Conservation (phyloP, 768 basidiomycete species). For the Mycena rebaudengoi region DNA sequence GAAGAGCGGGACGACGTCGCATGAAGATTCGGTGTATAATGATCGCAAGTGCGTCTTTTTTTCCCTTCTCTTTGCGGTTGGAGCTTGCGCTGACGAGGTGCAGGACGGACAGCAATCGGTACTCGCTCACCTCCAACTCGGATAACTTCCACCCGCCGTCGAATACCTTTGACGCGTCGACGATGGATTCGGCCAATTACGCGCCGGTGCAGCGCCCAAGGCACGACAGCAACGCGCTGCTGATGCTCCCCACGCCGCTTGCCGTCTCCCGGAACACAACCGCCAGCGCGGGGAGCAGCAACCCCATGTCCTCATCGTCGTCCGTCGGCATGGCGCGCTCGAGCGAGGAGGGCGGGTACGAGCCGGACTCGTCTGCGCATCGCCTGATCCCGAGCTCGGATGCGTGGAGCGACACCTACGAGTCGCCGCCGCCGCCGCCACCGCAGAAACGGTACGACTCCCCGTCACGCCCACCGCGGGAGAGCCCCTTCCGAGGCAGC, state of each 20-base stretch:
- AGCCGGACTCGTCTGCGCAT: conserved; percentile 52
- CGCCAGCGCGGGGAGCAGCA: conserved; percentile 31
- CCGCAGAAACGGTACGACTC: no score
- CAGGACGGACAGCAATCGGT: conserved; percentile 59
- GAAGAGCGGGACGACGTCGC: conserved; percentile 86
- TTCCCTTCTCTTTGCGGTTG: conserved; percentile 2
- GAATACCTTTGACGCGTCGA: conserved; percentile 58
- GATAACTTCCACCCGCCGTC: conserved; percentile 70
- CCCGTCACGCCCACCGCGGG: conserved; percentile 32
- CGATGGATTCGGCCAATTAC: conserved; percentile 61
- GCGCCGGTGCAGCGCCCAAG: conserved; percentile 55
- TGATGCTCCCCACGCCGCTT: conserved; percentile 81
- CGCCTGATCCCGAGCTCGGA: conserved; percentile 55
- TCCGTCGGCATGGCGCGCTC: conserved; percentile 54
- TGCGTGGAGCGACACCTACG: conserved; percentile 48
- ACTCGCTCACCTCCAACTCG: conserved; percentile 81
- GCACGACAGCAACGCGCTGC: conserved; percentile 73
- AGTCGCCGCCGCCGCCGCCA: conserved; percentile 32
- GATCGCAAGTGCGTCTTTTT: conserved; percentile 75
- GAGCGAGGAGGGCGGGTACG: conserved; percentile 55
- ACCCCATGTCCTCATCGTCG: conserved; percentile 57
- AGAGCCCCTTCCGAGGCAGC: conserved; percentile 9
- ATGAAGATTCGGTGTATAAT: conserved; percentile 74
- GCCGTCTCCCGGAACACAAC: conserved; percentile 49
- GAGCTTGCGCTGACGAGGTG: conserved; percentile 20